Base-by-base conservation (phyloP, 2,329 filamentous ascomycete species). In the Botrytis porri region DNA sequence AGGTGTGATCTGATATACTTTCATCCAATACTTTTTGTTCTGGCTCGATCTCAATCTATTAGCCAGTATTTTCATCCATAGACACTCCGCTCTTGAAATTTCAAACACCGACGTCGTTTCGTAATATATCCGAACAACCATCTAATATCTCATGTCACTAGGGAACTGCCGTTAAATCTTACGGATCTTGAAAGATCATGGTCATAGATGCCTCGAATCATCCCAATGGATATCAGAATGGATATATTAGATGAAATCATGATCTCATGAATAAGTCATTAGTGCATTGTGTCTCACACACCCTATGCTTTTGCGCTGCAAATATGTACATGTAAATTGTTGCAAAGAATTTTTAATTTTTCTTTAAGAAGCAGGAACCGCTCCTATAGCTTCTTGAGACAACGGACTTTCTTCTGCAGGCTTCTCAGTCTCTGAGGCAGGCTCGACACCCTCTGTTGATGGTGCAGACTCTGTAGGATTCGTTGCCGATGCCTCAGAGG, bases 321-420 rank as follows among this genome's bases (percentile, higher is more conserved):
- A 69, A 69, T 71, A 64, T 73, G 41, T 71, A 64, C 51, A 71
- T 57, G 43, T 45, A 54, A 72, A 69, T 45, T 60, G 37, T 43
- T 48, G 25, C 22, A 60, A 25, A 51, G 8, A 9, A 22, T 61
- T 64, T 73, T 39, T 3, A 71, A 70, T 65, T 65, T 4, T 41
- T 66, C 39, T 74, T 69, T 77, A 80, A 72, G 78, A 80, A 51
- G 78, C 75, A 57, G 77, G 76, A 4, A 75, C 72, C 18, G 75
- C 75, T 39, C 71, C 75, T 69, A 77, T 77, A 70, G 71, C 73
- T 64, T 79, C 78, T 74, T 75, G 71, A 48, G 75, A 76, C 60
- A 66, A 22, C 5, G 70, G 57, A 25, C 57, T 69, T 48, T 73
- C 73, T 39, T 76, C 65, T 25, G 43, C 59, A 59, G 70, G 54